Percentiles rank a stretch among this genome's conserved stretches.
Evolutionary conservation across 441 rosid genomes (phyloP).

Genomic region (Gossypium schwendimanii): DNA sequence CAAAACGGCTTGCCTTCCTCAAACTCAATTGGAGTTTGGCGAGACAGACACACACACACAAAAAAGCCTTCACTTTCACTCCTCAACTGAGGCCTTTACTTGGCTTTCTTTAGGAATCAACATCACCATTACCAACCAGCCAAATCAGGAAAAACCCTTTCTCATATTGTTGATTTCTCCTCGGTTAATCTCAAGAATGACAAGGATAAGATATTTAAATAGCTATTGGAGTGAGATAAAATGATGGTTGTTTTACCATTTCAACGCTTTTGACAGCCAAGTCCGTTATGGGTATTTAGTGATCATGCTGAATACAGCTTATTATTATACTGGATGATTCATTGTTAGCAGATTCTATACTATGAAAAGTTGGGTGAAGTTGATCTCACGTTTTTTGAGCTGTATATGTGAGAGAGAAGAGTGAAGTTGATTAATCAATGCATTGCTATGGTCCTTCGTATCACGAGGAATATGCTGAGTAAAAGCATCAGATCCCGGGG

Average conservation of each 20-base stretch:
- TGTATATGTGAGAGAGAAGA: neutral
- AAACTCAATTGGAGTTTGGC: constrained; percentile 31
- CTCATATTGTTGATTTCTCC: constrained; percentile 1
- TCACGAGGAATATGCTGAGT: neutral
- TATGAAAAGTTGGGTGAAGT: neutral
- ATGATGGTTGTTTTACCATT: too few relatives aligned
- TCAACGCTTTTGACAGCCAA: neutral
- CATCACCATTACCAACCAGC: constrained; percentile 23
- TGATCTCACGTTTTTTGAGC: neutral
- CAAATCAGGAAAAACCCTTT: constrained; percentile 1
- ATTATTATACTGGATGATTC: neutral
- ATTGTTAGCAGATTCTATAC: neutral
- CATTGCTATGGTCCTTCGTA: neutral
- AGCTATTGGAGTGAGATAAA: too few relatives aligned
- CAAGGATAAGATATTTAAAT: too few relatives aligned
- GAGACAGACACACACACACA: neutral
- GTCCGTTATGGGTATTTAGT: neutral
- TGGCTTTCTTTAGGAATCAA: constrained; percentile 13
- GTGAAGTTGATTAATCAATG: neutral
- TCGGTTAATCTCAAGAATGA: too few relatives aligned
- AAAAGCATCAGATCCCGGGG: neutral
- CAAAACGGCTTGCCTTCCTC: constrained; percentile 32
- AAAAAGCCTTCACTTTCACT: constrained; percentile 30
- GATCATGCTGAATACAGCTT: neutral
- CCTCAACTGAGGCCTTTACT: constrained; percentile 6